Evolutionary conservation across 2,329 filamentous ascomycete species (phyloP).

Genomic region (Colletotrichum sp.): DNA sequence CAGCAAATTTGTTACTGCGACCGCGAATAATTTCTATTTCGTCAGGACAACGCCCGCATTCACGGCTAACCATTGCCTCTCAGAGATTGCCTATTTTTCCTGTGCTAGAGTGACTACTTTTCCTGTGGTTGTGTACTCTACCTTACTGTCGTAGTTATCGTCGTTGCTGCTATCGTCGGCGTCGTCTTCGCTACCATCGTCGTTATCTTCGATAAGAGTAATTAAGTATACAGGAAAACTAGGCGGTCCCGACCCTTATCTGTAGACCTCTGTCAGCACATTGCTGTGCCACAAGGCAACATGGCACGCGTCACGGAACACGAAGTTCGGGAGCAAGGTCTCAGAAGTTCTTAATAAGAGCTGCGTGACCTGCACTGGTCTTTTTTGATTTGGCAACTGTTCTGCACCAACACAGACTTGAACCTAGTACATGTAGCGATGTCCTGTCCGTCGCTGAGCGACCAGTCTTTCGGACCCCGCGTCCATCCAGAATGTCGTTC

Average conservation of each 20-base stretch:
- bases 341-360: not conserved
- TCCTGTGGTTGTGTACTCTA: no score
- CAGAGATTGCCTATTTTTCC: no score
- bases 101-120: no score
- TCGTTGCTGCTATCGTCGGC: no score
- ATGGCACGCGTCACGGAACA: not conserved
- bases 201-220: no score
- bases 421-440: not conserved
- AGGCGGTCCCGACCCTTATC: not conserved
- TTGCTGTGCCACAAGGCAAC: not conserved
- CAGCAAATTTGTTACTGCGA: not conserved
- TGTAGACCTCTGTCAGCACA: not conserved
- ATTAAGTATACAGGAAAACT: no score
- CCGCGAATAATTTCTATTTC: not conserved
- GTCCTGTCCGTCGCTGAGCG: not conserved
- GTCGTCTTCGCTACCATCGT: no score
- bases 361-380: not conserved
- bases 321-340: not conserved
- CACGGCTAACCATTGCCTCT: not conserved
- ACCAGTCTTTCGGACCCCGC: slow-evolving; percentile 26
- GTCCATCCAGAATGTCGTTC: slow-evolving; percentile 26
- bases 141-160: no score
- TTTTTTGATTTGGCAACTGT: not conserved
- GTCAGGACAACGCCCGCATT: not conserved
- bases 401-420: not conserved